Evolutionary conservation across 495 filamentous ascomycete genomes (phyloP).

Genomic region (Penicillium herquei): DNA sequence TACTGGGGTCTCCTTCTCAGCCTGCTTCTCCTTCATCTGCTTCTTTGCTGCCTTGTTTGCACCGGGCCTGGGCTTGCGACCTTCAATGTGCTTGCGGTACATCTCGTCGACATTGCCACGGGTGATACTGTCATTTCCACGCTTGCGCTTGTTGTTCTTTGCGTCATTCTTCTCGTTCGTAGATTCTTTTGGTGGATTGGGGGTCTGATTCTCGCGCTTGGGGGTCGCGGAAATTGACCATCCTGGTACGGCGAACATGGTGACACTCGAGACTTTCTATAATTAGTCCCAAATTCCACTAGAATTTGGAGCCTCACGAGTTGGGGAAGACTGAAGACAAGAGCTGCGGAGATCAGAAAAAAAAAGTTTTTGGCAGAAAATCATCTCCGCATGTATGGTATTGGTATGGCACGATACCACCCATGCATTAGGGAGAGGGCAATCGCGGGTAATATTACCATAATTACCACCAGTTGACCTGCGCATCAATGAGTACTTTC

Average conservation of each 20-base stretch:
- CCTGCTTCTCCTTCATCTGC: slow-evolving; percentile 34
- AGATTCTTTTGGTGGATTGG: slow-evolving; percentile 19
- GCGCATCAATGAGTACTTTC: too few species aligned
- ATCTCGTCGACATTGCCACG: slow-evolving; percentile 70
- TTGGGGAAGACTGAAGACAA: slow-evolving; percentile 1
- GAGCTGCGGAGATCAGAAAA: slow-evolving; percentile 12
- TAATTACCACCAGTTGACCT: too few species aligned
- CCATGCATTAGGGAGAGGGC: too few species aligned
- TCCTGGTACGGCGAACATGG: slow-evolving; percentile 92
- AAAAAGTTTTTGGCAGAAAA: slow-evolving; percentile 15
- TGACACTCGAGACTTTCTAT: not conserved
- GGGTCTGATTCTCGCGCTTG: slow-evolving; percentile 62
- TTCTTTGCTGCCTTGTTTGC: slow-evolving; percentile 40
- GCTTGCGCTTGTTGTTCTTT: slow-evolving; percentile 53
- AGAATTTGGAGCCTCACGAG: not conserved
- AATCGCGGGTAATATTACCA: too few species aligned
- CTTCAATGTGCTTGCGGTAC: slow-evolving; percentile 77
- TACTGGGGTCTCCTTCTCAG: slow-evolving; percentile 20
- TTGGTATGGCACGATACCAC: too few species aligned
- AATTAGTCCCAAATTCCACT: not conserved
- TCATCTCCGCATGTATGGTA: slow-evolving; percentile 3
- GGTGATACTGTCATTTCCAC: slow-evolving; percentile 60
- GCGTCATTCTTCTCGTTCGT: slow-evolving; percentile 33
- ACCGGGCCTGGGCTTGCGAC: slow-evolving; percentile 35
- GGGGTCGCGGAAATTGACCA: slow-evolving; percentile 75